Conservation (phyloP, 306 rosid genomes). For the Urtica urens region DNA sequence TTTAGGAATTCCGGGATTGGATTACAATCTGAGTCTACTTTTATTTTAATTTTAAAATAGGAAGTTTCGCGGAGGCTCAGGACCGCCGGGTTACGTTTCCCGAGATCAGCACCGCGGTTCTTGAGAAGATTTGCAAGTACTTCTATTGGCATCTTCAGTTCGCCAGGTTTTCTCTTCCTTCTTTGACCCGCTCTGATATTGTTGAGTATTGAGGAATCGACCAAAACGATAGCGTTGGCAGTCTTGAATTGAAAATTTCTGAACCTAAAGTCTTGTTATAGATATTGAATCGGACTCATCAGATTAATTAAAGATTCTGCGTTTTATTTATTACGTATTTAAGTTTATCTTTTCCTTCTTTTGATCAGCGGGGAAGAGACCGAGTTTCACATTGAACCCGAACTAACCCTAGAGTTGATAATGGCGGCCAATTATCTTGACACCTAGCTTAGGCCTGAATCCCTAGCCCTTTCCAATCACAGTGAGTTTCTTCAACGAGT, state of each 20-base stretch:
- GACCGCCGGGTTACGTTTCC: constrained; percentile 87
- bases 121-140: constrained; percentile 96
- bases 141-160: constrained; percentile 94
- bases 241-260: too few relatives aligned
- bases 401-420: constrained; percentile 79
- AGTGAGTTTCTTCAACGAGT: constrained; percentile 13
- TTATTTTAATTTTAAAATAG: constrained; percentile 17
- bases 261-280: too few relatives aligned
- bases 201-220: too few relatives aligned
- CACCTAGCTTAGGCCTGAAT: constrained; percentile 37
- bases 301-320: too few relatives aligned
- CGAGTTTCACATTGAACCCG: constrained; percentile 85
- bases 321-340: not conserved
- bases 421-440: constrained; percentile 95
- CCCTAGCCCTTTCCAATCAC: constrained; percentile 12
- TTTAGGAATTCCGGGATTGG: constrained; percentile 15
- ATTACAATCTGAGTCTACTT: not conserved
- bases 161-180: constrained; percentile 43
- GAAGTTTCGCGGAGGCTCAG: constrained; percentile 77
- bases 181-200: not conserved
- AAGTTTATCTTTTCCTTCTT: not conserved
- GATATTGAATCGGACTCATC: too few relatives aligned
- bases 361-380: constrained; percentile 69
- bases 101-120: constrained; percentile 89
- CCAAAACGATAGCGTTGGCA: too few relatives aligned